Percentiles rank a stretch among this genome's conserved stretches.
phyloP scores from a whole-genome alignment of 2,329 filamentous ascomycete species.

The Pochonia chlamydosporia region DNA sequence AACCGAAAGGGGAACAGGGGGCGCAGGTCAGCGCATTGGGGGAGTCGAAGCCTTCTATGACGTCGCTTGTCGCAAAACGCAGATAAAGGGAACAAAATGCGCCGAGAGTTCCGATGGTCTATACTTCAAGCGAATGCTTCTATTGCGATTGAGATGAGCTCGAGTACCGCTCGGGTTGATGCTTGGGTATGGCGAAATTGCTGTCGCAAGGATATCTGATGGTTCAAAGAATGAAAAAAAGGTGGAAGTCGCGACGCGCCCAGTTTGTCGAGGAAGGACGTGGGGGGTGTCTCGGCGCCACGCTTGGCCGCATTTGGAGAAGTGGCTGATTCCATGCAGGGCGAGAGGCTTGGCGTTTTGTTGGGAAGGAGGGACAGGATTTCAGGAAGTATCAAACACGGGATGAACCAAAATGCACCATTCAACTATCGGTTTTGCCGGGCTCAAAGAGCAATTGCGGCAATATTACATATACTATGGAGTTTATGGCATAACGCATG shows the following conservation, averaged over 20 bases:
- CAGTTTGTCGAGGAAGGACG: not conserved
- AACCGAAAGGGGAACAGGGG: not conserved
- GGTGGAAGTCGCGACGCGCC: not conserved
- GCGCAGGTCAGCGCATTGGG: constrained; percentile 2
- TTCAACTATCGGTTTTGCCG: no score
- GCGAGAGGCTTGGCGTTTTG: no score
- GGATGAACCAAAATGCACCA: no score
- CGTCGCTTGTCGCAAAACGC: not conserved
- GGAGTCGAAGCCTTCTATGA: not conserved
- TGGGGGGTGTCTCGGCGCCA: not conserved
- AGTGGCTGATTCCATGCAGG: no score
- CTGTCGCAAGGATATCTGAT: not conserved
- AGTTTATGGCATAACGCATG: no score
- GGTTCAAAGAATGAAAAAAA: not conserved
- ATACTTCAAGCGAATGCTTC: not conserved
- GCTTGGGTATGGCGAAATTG: not conserved
- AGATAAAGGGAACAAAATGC: not conserved
- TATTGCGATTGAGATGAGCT: not conserved
- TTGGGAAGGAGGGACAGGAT: no score
- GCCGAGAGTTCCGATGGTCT: not conserved
- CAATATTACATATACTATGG: no score
- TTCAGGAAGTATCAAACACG: no score
- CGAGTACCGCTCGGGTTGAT: not conserved
- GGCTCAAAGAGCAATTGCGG: no score
- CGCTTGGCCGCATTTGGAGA: no score